Percentiles rank a stretch among this genome's conserved stretches.
These are phyloP conservation scores for Tolypocladium endophyticum DNA, from an alignment of 2,329 filamentous ascomycete genomes.

Conservation along the genomic window DNA sequence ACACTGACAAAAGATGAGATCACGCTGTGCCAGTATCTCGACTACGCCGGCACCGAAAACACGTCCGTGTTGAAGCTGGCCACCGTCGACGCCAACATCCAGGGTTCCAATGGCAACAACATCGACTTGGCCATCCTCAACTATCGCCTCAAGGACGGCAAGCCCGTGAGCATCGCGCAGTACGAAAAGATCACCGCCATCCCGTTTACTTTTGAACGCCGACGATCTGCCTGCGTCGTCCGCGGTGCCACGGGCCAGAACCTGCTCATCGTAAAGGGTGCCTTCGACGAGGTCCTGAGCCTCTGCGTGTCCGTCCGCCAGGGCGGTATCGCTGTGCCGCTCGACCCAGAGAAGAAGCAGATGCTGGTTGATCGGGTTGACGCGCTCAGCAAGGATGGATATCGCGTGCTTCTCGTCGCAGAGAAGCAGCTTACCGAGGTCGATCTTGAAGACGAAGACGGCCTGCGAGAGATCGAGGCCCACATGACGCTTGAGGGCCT, in stretches of 20 bases:
- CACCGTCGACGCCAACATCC: conserved; percentile 13
- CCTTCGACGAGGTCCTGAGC: conserved; percentile 15
- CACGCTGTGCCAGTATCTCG: conserved; percentile 11
- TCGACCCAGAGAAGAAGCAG: conserved; percentile 8
- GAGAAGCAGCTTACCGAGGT: conserved; percentile 8
- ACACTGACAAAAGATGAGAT: conserved; percentile 19
- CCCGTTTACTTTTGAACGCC: conserved; percentile 16
- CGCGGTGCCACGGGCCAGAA: conserved; percentile 10
- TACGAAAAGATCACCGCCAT: conserved; percentile 12
- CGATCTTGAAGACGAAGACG: conserved; percentile 8
- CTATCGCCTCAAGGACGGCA: conserved; percentile 5
- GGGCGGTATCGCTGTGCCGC: conserved; percentile 4
- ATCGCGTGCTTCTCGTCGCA: conserved; percentile 13
- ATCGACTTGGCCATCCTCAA: conserved; percentile 15
- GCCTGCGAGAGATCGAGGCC: conserved; percentile 11
- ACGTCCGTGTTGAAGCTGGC: conserved; percentile 14
- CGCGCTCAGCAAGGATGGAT: conserved; percentile 9
- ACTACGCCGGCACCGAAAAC: conserved; percentile 8
- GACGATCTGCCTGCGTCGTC: conserved; percentile 12
- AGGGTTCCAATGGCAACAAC: conserved; percentile 16
- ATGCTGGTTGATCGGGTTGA: conserved; percentile 6
- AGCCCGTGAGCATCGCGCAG: conserved; percentile 8
- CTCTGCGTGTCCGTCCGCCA: conserved; percentile 10
- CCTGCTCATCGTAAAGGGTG: conserved; percentile 18
- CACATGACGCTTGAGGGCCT: conserved; percentile 15